These are phyloP conservation scores for Pichia sp. DNA, from an alignment of 1,139 yeast species.

Conservation along the genomic window DNA sequence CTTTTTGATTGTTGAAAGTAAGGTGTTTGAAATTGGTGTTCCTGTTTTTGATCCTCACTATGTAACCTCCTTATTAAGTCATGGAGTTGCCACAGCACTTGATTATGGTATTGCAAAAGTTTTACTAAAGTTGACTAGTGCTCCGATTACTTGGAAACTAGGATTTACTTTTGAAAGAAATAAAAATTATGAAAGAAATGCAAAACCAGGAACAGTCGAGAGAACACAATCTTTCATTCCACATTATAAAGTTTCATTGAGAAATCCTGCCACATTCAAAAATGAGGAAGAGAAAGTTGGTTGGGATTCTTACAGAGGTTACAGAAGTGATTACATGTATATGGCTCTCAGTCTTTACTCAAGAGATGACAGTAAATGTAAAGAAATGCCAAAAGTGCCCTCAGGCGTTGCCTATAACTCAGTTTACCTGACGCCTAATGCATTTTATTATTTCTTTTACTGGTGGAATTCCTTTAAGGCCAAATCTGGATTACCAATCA, in stretches of 20 bases:
- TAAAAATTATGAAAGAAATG: slow-evolving; percentile 13
- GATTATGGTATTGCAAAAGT: slow-evolving; percentile 34
- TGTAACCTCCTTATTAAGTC: slow-evolving; percentile 33
- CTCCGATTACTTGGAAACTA: slow-evolving; percentile 47
- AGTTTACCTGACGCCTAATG: slow-evolving; percentile 66
- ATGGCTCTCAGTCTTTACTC: slow-evolving; percentile 68
- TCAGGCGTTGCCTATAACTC: slow-evolving; percentile 46
- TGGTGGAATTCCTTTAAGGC: slow-evolving; percentile 85
- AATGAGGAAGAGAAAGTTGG: slow-evolving; percentile 28
- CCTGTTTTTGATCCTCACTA: slow-evolving; percentile 37
- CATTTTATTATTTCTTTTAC: slow-evolving; percentile 57
- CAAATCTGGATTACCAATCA: slow-evolving; percentile 64
- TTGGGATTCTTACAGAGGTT: slow-evolving; percentile 75
- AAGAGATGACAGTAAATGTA: slow-evolving; percentile 17
- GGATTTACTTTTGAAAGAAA: slow-evolving; percentile 58
- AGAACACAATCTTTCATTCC: slow-evolving; percentile 56
- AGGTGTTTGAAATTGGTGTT: slow-evolving; percentile 42
- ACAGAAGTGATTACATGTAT: slow-evolving; percentile 75
- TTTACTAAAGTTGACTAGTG: slow-evolving; percentile 54
- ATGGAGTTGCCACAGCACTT: slow-evolving; percentile 29
- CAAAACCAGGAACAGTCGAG: slow-evolving; percentile 28
- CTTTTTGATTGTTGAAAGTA: slow-evolving; percentile 40
- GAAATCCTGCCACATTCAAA: slow-evolving; percentile 56
- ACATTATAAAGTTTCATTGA: slow-evolving; percentile 63
- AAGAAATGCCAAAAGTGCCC: slow-evolving; percentile 7